A percentile compares a stretch with the other conserved stretches of the same genome.
phyloP scores from a whole-genome alignment of 108 stramenopile species.

The Pseudonitzschia multistriata region DNA sequence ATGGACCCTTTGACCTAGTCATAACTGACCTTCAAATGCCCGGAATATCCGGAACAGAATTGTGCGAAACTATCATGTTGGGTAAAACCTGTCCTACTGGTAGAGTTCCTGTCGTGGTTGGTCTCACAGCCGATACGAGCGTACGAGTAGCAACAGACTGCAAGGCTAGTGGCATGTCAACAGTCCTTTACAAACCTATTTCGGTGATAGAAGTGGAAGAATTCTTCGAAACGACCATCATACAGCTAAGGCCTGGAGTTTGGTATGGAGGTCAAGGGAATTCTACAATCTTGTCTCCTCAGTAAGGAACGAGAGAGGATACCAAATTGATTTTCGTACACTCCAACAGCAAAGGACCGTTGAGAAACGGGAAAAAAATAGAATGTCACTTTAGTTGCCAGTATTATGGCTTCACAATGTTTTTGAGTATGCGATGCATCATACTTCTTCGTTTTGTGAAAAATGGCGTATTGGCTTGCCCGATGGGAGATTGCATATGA shows the following conservation, averaged over 20 bases:
- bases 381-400: too few relatives aligned
- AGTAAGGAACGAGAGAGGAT: neutral
- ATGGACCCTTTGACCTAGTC: conserved; percentile 15
- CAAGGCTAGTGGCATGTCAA: conserved; percentile 1
- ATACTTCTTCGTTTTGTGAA: too few relatives aligned
- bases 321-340: neutral
- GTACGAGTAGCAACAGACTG: neutral
- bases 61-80: neutral
- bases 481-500: too few relatives aligned
- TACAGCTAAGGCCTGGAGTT: neutral
- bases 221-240: conserved; percentile 1
- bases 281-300: neutral
- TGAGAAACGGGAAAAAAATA: too few relatives aligned
- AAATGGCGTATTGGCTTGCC: too few relatives aligned
- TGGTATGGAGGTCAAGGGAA: neutral
- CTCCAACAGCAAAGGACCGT: too few relatives aligned
- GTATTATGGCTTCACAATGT: too few relatives aligned
- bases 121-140: conserved; percentile 15
- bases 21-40: conserved; percentile 26
- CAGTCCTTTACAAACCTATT: conserved; percentile 12
- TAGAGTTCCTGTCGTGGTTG: conserved; percentile 4
- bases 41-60: conserved; percentile 9
- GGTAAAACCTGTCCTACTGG: neutral
- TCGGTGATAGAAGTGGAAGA: conserved; percentile 6
- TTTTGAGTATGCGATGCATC: too few relatives aligned